These are phyloP conservation scores for Vanilla planifolia DNA, from an alignment of 106 monocot genomes.

Conservation along the genomic window DNA sequence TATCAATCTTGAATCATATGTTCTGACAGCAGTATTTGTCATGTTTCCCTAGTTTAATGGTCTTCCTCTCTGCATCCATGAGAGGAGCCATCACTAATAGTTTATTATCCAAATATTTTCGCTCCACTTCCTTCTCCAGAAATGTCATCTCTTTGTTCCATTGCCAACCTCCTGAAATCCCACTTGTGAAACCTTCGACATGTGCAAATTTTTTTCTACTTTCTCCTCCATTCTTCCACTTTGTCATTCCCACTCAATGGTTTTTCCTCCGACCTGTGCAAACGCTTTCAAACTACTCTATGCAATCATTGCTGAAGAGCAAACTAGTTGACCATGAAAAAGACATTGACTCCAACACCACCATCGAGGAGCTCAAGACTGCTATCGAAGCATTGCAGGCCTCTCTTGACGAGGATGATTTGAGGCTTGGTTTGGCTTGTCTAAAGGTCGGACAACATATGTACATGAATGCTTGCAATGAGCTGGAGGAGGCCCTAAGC, in stretches of 20 bases:
- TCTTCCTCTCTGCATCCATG: no score
- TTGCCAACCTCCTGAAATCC: neutral
- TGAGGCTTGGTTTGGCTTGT: slow-evolving; percentile 32
- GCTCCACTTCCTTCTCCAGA: neutral
- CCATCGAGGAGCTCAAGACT: slow-evolving; percentile 26
- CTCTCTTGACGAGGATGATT: slow-evolving; percentile 19
- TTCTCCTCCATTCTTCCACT: neutral
- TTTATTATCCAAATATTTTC: neutral
- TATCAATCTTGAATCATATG: no score
- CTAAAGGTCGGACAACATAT: slow-evolving; percentile 52
- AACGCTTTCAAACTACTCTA: neutral
- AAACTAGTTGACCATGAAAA: neutral
- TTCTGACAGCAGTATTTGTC: no score
- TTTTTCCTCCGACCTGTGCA: neutral
- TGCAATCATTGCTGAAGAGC: neutral
- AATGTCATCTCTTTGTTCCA: neutral
- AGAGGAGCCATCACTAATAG: neutral
- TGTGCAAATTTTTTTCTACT: slow-evolving; percentile 2
- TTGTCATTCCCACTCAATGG: neutral
- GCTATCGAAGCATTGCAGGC: slow-evolving; percentile 37
- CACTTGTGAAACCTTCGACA: neutral
- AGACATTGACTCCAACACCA: slow-evolving; percentile 24
- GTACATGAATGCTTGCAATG: slow-evolving; percentile 19
- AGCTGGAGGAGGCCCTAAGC: slow-evolving; percentile 37
- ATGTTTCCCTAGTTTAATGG: no score